Conservation (phyloP, 257 asterid genomes). For the Dorcoceras hygrometricum region DNA sequence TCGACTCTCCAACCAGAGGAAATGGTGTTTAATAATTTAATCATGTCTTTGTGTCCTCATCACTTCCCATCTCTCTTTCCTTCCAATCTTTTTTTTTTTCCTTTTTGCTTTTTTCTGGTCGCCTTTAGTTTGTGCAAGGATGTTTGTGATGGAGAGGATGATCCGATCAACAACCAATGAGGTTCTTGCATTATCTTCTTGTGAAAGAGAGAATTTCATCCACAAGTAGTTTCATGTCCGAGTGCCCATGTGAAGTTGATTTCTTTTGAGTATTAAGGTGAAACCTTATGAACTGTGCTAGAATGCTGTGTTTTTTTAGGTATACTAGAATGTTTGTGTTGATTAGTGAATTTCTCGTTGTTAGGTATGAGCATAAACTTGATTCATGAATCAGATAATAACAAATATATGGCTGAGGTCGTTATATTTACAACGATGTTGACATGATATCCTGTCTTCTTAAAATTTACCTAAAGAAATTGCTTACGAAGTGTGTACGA, state of each 20-base stretch:
- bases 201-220: background rate
- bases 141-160: constrained; percentile 2
- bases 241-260: background rate
- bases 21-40: constrained; percentile 9
- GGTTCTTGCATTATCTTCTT: background rate
- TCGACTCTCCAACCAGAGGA: constrained; percentile 2
- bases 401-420: background rate
- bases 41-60: background rate
- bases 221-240: background rate
- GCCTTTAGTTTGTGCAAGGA: background rate
- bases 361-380: background rate
- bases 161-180: background rate
- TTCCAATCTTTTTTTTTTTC: background rate
- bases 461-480: background rate
- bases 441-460: background rate
- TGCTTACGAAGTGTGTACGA: background rate
- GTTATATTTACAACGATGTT: background rate
- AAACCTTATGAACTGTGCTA: constrained; percentile 1
- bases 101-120: background rate
- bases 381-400: background rate
- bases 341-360: background rate
- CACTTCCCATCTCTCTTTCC: background rate
- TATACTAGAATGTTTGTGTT: too few species aligned
- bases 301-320: constrained; percentile 3
- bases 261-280: background rate